Base-by-base conservation (phyloP, 805 yeast species). In the Metschnikowia colocasiae region DNA sequence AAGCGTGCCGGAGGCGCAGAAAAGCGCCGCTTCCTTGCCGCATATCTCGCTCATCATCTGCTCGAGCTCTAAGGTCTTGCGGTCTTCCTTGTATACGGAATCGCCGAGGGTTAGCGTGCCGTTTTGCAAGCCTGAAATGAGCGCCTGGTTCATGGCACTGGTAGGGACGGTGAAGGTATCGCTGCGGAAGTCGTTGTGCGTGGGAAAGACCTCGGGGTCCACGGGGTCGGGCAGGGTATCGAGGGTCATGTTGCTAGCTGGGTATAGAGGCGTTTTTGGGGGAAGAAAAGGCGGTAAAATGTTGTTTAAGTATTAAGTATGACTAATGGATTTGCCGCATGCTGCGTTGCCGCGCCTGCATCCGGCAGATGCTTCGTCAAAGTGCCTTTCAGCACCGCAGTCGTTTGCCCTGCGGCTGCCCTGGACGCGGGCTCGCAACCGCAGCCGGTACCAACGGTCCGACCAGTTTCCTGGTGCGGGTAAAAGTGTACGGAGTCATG, bases 141-240 rank as follows among this genome's bases (percentile, higher is more conserved):
- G 81, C 47, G 77, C 74, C n/a, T 57, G 50, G 16, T 85, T 62
- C 92, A 90, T 88, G 34, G 79, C 72, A 29, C 71, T 69, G 0
- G 96, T 81, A 19, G 97, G 97, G 10, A 87, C 85, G 3, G 97
- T 90, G 76, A 89, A 88, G 1, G 97, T 91, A 64, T 91, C 98
- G 58, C 92, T 67, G 38, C 75, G 61, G 55, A 70, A 71, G 48
- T 71, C 76, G 50, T 69, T 69, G 46, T 60, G 66, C 15, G 35
- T 16, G 8, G 35, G 20, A 16, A 32, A 32, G 20, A 16, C 35
- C 12, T 32, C 35, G 19, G 19, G 20, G 20, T 16, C n/a, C n/a
- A n/a, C 5, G 22, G 20, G 7, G 7, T 18, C 13, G 20, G 35
- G 35, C 20, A 32, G 20, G 13, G 20, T 13, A 8, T 18, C 35